Base-by-base conservation (phyloP, 768 basidiomycete species). In the Boletus vinaceobasis region DNA sequence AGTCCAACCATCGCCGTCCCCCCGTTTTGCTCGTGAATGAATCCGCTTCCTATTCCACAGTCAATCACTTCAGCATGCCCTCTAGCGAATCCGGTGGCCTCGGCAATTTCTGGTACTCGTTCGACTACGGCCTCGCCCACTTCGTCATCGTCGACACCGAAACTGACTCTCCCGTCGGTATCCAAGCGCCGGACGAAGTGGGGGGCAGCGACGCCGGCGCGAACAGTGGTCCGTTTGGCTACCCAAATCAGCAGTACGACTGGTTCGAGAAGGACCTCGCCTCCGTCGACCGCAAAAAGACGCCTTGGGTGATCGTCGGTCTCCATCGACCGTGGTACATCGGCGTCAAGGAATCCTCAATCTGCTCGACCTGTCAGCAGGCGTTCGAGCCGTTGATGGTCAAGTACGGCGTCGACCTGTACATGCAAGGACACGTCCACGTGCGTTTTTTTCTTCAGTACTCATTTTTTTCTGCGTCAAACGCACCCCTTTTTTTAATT, bases 51-150 rank as follows among this genome's bases (percentile, higher is more conserved):
- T 6, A n/a, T 27, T 4, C 2, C 23, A 27, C 35, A 68, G 68
- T 67, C 27, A 67, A 63, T 23, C 67, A 70, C 38, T 68, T 61
- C 48, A 52, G 47, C 23, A 68, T 70, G 67, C 68, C 67, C 14
- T 63, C 65, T 7, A 56, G 57, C 0, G 65, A 57, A 37, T 67
- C 67, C 7, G 61, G 65, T 11, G 63, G 67, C 5, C 35, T 63
- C 15, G 52, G 67, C 7, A 70, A 68, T 36, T 65, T 70, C 31
- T 70, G 68, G 67, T 70, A 68, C 55, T 68, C 67, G 15, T 68
- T 65, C n/a, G 58, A 68, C 49, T 61, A 70, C 17, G 65, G 65
- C 38, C 63, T 70, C 17, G 68, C 63, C 11, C 67, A 68, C 45
- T 68, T 68, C 23, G 38, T 68, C 55, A 7, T 63, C 2, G 8